Percentiles rank a stretch among this genome's conserved stretches.
phyloP scores from a whole-genome alignment of 371 early-diverging fungal species.

The Cokeromyces recurvatus region DNA sequence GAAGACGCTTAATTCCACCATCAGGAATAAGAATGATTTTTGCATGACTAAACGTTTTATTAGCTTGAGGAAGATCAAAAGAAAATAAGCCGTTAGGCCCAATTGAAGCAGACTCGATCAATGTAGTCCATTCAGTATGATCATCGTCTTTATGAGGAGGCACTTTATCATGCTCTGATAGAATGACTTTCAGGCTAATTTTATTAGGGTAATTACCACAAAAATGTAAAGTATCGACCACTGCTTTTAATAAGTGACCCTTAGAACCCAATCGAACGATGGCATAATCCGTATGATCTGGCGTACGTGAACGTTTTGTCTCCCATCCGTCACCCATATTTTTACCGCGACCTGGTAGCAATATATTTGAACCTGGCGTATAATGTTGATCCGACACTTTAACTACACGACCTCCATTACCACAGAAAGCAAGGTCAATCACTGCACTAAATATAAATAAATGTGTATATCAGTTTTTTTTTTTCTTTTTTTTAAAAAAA shows the following conservation, averaged over 20 bases:
- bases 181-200: constrained; percentile 55
- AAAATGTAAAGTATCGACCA: constrained; percentile 82
- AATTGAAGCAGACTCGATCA: constrained; percentile 36
- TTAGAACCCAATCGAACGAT: constrained; percentile 69
- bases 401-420: constrained; percentile 73
- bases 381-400: constrained; percentile 76
- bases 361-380: constrained; percentile 71
- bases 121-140: constrained; percentile 46
- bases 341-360: constrained; percentile 71
- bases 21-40: constrained; percentile 67
- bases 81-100: constrained; percentile 67
- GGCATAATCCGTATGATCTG: constrained; percentile 71
- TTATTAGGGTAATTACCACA: constrained; percentile 86
- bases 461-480: neutral
- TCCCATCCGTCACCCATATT: constrained; percentile 79
- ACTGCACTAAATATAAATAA: constrained; percentile 32
- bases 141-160: constrained; percentile 16
- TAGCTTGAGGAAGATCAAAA: constrained; percentile 54
- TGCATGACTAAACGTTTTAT: constrained; percentile 60
- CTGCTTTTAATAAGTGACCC: constrained; percentile 71
- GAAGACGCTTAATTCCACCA: constrained; percentile 76
- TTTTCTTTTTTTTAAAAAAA: constrained; percentile 1
- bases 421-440: constrained; percentile 75
- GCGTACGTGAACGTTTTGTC: constrained; percentile 67
- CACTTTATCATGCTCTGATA: constrained; percentile 30